Conservation (phyloP, 2,329 filamentous ascomycete genomes). For the Sporothrix dimorphospora region DNA sequence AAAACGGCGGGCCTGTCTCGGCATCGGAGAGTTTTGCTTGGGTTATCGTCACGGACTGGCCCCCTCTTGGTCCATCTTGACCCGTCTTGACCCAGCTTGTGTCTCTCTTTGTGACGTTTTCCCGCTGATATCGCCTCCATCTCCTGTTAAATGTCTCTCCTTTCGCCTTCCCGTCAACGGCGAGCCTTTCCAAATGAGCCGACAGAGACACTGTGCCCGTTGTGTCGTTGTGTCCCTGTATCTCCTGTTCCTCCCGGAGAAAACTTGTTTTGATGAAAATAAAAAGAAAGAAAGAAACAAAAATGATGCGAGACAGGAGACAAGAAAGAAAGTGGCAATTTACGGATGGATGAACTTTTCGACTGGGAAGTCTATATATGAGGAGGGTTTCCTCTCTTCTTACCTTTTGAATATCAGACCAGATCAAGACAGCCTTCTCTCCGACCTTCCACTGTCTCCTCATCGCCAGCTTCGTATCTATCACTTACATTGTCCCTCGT, state of each 20-base stretch:
- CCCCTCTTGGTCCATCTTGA: background rate
- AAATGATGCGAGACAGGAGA: background rate
- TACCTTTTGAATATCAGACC: background rate
- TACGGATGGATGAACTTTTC: background rate
- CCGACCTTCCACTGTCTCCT: background rate
- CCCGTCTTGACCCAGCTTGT: slow-evolving; percentile 13
- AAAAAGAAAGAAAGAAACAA: background rate
- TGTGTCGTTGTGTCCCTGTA: background rate
- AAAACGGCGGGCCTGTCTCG: slow-evolving; percentile 12
- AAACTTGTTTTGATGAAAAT: background rate
- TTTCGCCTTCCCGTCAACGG: background rate
- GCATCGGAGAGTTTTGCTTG: slow-evolving; percentile 19
- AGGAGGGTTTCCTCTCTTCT: background rate
- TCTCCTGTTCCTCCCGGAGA: background rate
- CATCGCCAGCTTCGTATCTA: background rate
- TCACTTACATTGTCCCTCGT: background rate
- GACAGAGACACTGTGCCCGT: background rate
- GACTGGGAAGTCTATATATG: slow-evolving; percentile 1
- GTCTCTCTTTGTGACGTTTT: background rate
- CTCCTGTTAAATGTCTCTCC: background rate
- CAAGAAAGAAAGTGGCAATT: background rate
- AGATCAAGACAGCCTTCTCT: background rate
- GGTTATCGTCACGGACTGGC: background rate
- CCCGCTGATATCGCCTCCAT: background rate
- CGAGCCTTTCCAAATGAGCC: background rate